Conservation (phyloP, 1,284 basidiomycete species). For the Puccinia triticina region DNA sequence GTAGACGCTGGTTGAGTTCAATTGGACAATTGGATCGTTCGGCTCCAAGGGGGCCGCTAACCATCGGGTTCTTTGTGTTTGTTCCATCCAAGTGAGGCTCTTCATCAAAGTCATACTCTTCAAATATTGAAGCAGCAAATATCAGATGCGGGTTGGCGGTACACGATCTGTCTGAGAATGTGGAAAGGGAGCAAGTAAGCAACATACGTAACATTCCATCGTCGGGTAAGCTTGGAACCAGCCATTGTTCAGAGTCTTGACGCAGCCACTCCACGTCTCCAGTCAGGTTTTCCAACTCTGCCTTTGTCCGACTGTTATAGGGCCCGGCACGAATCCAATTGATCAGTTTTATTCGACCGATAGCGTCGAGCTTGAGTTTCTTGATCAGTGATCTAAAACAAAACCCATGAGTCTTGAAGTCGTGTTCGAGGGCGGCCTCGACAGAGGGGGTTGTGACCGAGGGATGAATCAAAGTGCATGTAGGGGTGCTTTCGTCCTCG, state of each 20-base stretch:
- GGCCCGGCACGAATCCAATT: constrained; percentile 44
- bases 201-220: constrained; percentile 45
- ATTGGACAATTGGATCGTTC: background rate
- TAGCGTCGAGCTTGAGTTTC: constrained; percentile 12
- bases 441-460: constrained; percentile 20
- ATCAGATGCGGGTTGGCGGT: background rate
- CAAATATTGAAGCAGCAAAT: background rate
- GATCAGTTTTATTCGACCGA: constrained; percentile 41
- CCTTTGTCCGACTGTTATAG: constrained; percentile 16
- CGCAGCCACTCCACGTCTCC: constrained; percentile 8
- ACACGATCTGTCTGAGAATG: background rate
- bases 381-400: constrained; percentile 38
- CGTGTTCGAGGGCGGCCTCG: constrained; percentile 37
- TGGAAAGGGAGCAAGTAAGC: background rate
- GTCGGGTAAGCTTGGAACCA: constrained; percentile 24
- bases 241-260: constrained; percentile 35
- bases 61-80: background rate
- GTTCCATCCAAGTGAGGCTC: background rate
- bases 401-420: constrained; percentile 31
- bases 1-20: background rate
- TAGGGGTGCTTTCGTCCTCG: constrained; percentile 29
- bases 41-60: background rate
- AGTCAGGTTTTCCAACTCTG: constrained; percentile 13
- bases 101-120: constrained; percentile 17
- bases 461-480: constrained; percentile 25